These are phyloP conservation scores for Hysterium pulicare DNA, from an alignment of 2,329 filamentous ascomycete species.

Conservation along the genomic window DNA sequence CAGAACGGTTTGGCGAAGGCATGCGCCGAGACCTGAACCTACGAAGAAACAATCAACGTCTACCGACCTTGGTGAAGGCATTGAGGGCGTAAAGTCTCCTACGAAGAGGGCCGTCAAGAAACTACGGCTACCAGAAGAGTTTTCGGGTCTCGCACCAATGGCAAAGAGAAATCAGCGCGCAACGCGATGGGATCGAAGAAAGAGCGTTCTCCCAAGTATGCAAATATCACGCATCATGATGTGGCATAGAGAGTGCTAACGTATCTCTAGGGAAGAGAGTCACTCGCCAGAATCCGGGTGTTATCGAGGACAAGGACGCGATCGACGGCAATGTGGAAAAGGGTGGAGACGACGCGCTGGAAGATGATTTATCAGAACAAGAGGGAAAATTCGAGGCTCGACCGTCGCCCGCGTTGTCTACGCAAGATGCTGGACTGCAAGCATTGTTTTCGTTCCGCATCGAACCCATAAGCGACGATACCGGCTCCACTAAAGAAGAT, in stretches of 20 bases:
- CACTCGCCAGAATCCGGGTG: constrained; percentile 10
- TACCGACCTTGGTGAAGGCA: constrained; percentile 12
- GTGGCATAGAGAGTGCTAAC: no score
- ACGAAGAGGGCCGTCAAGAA: constrained; percentile 44
- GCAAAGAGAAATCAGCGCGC: constrained; percentile 24
- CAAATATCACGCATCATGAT: neutral
- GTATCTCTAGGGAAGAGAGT: no score
- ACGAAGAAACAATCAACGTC: constrained; percentile 8
- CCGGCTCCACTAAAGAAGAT: no score
- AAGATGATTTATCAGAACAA: constrained; percentile 9
- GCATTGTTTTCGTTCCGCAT: neutral
- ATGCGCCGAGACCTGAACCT: constrained; percentile 28
- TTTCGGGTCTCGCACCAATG: constrained; percentile 21
- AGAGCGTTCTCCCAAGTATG: constrained; percentile 34
- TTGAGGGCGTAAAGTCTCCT: constrained; percentile 29
- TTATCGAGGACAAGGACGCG: no score
- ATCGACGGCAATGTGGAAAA: no score
- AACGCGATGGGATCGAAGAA: constrained; percentile 36
- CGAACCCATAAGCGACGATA: neutral
- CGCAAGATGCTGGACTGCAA: no score
- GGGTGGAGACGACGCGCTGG: no score
- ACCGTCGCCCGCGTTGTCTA: no score
- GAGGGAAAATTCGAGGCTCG: no score
- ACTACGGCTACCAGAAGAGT: constrained; percentile 35
- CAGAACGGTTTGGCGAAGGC: constrained; percentile 49